Evolutionary conservation across 371 early-diverging fungal genomes (phyloP).

Genomic region (Mortierella sp.): DNA sequence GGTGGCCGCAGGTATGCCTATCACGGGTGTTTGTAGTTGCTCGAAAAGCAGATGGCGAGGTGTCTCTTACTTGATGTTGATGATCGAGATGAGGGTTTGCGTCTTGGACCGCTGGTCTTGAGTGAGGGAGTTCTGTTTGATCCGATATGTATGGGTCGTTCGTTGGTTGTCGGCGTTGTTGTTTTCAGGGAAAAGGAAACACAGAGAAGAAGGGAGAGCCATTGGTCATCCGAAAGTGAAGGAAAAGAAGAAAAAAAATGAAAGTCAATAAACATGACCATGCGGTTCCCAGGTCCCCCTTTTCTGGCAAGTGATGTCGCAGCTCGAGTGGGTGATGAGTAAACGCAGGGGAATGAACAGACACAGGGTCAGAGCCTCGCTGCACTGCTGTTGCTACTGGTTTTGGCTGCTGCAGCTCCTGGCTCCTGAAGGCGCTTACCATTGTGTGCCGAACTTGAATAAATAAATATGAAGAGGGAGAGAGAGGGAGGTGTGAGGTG

Average conservation of each 20-base stretch:
- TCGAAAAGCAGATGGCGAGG: not conserved
- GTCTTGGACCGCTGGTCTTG: slow-evolving; percentile 43
- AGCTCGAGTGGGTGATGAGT: not conserved
- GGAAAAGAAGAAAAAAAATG: not conserved
- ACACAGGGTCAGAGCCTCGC: not conserved
- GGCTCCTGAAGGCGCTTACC: not conserved
- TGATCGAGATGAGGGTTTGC: slow-evolving; percentile 42
- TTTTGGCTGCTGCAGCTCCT: not conserved
- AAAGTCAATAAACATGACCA: not conserved
- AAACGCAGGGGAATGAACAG: not conserved
- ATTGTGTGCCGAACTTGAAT: not conserved
- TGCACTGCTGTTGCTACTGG: not conserved
- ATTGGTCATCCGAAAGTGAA: slow-evolving; percentile 6
- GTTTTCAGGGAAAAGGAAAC: not conserved
- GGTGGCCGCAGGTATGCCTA: not conserved
- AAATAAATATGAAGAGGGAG: not conserved
- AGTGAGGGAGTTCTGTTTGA: slow-evolving; percentile 24
- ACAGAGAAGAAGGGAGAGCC: not conserved
- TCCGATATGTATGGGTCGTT: not conserved
- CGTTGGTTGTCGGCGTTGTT: not conserved
- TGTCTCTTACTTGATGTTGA: slow-evolving; percentile 39
- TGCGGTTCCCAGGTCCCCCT: not conserved
- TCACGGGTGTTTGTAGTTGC: not conserved
- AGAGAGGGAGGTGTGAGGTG: not conserved
- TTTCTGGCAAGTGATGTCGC: not conserved